These are phyloP conservation scores for Botrytis paeoniae DNA, from an alignment of 2,329 filamentous ascomycete species.

Conservation along the genomic window DNA sequence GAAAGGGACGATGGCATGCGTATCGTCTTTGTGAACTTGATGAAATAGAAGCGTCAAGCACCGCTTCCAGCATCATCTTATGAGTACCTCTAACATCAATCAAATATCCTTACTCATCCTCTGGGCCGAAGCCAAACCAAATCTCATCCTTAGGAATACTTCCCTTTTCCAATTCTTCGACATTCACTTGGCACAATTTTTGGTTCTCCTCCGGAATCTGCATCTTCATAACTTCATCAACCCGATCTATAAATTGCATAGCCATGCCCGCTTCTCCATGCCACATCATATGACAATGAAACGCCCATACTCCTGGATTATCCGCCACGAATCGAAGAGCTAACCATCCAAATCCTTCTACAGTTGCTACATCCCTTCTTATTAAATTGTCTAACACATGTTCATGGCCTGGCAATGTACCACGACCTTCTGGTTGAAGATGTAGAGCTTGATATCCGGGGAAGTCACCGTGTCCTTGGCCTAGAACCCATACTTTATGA, in stretches of 20 bases:
- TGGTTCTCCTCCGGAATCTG: conserved; percentile 45
- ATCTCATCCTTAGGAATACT: conserved; percentile 49
- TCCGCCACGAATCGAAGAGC: conserved; percentile 54
- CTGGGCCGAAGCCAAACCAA: conserved; percentile 41
- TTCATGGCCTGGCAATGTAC: conserved; percentile 39
- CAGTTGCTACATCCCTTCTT: conserved; percentile 51
- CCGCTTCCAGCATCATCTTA: not conserved
- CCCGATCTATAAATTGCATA: conserved; percentile 56
- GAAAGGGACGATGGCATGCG: not conserved
- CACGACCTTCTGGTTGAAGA: conserved; percentile 39
- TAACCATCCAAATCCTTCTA: conserved; percentile 54
- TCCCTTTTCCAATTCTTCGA: conserved; percentile 48
- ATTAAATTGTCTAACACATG: conserved; percentile 42
- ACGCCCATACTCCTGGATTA: conserved; percentile 56
- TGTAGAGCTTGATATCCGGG: conserved; percentile 44
- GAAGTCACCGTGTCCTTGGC: conserved; percentile 61
- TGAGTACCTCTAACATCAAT: not conserved
- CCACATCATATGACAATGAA: conserved; percentile 60
- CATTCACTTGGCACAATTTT: conserved; percentile 44
- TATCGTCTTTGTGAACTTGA: not conserved
- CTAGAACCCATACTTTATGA: conserved; percentile 63
- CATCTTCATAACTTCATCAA: conserved; percentile 45
- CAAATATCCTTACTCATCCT: not conserved
- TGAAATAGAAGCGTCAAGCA: accelerated
- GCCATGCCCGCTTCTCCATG: conserved; percentile 56